Base-by-base conservation (phyloP, 345 rosid species). In the Stellera chamaejasme region DNA sequence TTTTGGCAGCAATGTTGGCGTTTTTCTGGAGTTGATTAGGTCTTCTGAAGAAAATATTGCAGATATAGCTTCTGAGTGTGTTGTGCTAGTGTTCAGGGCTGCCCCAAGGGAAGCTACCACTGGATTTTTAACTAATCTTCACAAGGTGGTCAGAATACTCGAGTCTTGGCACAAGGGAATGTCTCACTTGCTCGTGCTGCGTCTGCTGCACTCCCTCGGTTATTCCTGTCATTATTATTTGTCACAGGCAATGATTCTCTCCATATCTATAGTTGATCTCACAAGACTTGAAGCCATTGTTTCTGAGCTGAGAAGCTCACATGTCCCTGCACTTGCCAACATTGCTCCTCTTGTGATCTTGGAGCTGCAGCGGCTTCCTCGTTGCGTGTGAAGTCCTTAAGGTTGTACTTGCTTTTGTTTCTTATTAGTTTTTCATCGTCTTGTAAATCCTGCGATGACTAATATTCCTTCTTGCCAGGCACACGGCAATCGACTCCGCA, bases 91-190 rank as follows among this genome's bases (percentile, higher is more conserved):
- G 50, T 78, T 86, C 60, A 89, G 74, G 84, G 94, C 79, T 15
- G 91, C 94, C 71, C 91, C 94, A 10, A 82, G 99, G 66, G 99
- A 93, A 77, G 97, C 91, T 62, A 81, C 94, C 23, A 82, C 83
- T 11, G 80, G 96, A 26, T 80, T 93, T 62, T 74, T 93, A 45
- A 82, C 97, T 65, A 86, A 84, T 70, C 96, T 93, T 65, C 63
- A 80, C 6, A 93, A 78, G 78, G 82, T 87, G 49, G 74, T 72
- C 27, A 68, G 64, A 1, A 73, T 93, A 57, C 88, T 89, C 0
- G 94, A 84, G 63, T 69, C 80, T 11, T 77, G 89, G 82, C 69
- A 50, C 25, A 82, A 52, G 64, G 77, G 76, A 15, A 62, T 53
- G 51, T 68, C 79, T 59, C 69, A 66, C 13, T 66, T 82, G 56